Evolutionary conservation across 1,139 yeast genomes (phyloP).

Genomic region (Scheffersomyces lignicola): DNA sequence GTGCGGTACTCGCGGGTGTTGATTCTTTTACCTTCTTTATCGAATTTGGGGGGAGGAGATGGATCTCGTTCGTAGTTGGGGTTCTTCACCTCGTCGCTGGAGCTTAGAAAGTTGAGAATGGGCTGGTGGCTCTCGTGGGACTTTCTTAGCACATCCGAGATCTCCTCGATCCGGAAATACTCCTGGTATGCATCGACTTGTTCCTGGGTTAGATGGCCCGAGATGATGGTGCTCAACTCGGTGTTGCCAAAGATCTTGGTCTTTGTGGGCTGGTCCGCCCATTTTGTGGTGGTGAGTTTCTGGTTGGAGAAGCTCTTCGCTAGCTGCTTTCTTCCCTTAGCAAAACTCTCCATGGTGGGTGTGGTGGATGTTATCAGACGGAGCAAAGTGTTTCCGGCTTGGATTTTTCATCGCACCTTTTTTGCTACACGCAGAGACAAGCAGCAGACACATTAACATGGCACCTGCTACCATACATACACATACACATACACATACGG

Average conservation of each 20-base stretch:
- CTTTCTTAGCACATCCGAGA: slow-evolving; percentile 44
- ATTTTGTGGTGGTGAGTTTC: slow-evolving; percentile 12
- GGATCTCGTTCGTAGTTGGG: slow-evolving; percentile 58
- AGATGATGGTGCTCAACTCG: slow-evolving; percentile 41
- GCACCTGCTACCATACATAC: too few species aligned
- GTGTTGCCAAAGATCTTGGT: slow-evolving; percentile 29
- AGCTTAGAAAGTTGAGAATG: slow-evolving; percentile 36
- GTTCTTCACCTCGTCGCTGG: slow-evolving; percentile 24
- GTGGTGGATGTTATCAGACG: too few species aligned
- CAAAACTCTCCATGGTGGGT: background rate
- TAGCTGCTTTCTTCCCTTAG: slow-evolving; percentile 1
- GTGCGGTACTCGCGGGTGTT: slow-evolving; percentile 80
- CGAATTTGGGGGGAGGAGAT: slow-evolving; percentile 93
- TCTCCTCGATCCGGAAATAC: slow-evolving; percentile 76
- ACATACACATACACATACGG: too few species aligned
- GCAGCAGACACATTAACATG: too few species aligned
- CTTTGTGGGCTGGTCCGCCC: slow-evolving; percentile 45
- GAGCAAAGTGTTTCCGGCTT: too few species aligned
- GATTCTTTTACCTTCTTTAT: slow-evolving; percentile 73
- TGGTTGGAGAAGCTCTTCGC: slow-evolving; percentile 2
- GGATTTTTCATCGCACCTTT: too few species aligned
- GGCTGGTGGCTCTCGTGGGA: slow-evolving; percentile 55
- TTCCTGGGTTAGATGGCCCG: slow-evolving; percentile 71
- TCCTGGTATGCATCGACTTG: slow-evolving; percentile 83
- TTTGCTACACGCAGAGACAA: too few species aligned